phyloP scores from a whole-genome alignment of 2,329 filamentous ascomycete species.

The Daldinia sp. region DNA sequence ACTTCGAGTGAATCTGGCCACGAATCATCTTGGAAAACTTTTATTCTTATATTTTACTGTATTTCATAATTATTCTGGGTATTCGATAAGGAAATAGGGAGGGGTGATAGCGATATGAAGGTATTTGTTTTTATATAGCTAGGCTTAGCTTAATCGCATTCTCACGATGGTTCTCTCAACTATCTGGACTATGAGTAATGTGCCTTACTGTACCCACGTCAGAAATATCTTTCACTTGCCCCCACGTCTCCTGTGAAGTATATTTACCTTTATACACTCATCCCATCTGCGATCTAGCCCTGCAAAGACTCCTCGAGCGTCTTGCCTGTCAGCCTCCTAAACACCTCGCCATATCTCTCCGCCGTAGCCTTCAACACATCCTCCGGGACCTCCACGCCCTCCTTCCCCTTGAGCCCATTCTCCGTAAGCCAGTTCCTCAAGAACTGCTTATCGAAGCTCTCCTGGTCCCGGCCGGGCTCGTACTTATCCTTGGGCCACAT shows the following conservation, averaged over 20 bases:
- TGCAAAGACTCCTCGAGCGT: constrained; percentile 49
- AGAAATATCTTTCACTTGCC: neutral
- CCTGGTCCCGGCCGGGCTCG: constrained; percentile 75
- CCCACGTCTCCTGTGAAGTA: no score
- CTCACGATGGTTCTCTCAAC: neutral
- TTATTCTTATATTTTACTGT: neutral
- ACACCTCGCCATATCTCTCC: constrained; percentile 79
- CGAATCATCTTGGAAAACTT: neutral
- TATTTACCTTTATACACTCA: no score
- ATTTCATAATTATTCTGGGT: neutral
- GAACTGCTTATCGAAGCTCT: constrained; percentile 89
- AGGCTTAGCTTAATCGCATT: neutral
- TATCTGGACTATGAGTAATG: neutral
- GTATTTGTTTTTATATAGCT: neutral
- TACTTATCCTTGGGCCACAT: constrained; percentile 84
- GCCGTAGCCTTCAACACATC: constrained; percentile 75
- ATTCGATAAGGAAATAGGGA: neutral
- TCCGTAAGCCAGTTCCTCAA: constrained; percentile 82
- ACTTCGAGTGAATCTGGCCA: neutral
- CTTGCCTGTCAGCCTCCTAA: constrained; percentile 69
- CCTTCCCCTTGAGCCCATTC: constrained; percentile 77
- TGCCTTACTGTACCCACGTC: neutral
- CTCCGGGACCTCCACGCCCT: constrained; percentile 74
- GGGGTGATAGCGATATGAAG: neutral
- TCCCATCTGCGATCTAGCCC: neutral